Conservation (phyloP, 306 rosid genomes). For the Gynostemma pentaphyllum region DNA sequence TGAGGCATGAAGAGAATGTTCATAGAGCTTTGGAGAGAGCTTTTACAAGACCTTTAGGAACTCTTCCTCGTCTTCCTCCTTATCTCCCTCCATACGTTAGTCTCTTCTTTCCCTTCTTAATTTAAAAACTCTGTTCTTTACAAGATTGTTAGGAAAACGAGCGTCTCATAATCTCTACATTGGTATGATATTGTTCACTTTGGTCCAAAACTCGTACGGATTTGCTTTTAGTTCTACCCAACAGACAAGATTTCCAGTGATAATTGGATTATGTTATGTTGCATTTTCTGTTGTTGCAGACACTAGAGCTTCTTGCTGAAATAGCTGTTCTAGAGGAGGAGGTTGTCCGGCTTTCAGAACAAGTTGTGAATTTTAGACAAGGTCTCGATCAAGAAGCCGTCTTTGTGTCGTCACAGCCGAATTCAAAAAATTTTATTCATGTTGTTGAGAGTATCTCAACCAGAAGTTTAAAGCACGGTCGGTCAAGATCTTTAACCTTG, state of each 20-base stretch:
- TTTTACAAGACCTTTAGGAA: conserved; percentile 75
- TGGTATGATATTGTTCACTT: no score
- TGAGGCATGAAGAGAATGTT: conserved; percentile 80
- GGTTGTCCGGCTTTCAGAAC: conserved; percentile 58
- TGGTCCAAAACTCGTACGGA: no score
- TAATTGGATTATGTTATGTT: background rate
- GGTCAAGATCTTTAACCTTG: conserved; percentile 55
- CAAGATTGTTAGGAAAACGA: no score
- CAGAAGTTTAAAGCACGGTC: conserved; percentile 39
- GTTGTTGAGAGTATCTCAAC: conserved; percentile 28
- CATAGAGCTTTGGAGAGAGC: conserved; percentile 92
- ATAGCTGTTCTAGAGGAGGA: conserved; percentile 88
- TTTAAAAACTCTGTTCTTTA: background rate
- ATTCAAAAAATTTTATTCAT: conserved; percentile 31
- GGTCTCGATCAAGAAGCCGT: conserved; percentile 71
- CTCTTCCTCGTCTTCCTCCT: conserved; percentile 93
- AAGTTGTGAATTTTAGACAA: conserved; percentile 64
- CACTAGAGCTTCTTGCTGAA: conserved; percentile 78
- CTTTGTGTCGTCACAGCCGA: conserved; percentile 19
- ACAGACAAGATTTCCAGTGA: no score
- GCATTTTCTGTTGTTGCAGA: conserved; percentile 29
- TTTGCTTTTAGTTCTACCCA: no score
- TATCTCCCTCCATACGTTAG: conserved; percentile 83
- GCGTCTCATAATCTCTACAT: no score
- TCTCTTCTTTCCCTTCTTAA: background rate